Base-by-base conservation (phyloP, 257 asterid species). In the Fraxinus pennsylvanica region DNA sequence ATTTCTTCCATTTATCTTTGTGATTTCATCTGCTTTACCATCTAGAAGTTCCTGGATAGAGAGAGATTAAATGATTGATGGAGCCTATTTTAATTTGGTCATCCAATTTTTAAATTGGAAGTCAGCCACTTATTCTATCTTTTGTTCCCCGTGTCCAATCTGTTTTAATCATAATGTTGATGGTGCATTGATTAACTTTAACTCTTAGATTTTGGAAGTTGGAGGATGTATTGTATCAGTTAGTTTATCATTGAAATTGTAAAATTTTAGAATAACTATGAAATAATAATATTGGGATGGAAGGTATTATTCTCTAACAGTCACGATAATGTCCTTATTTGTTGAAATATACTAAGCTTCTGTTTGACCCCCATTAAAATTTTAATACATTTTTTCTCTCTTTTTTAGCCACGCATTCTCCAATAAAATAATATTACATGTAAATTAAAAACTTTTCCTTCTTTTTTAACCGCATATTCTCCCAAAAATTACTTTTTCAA, bases 1-100 rank as follows among this genome's bases (percentile, higher is more conserved):
- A 25, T 54, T 71, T 50, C 52, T 54, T 68, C 33, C 83, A 15
- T 76, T 39, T 19, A 54, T 29, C 68, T 59, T 74, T 43, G n/a
- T 68, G 35, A 43, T 72, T 80, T 41, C 50, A 41, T 41, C 14
- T 41, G 50, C 15, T 9, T 41, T 41, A 41, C 15, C 50, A 10
- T 41, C 50, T 41, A 10, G 4, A 41, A 41, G 50, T 41, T 41
- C 50, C 15, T 41, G 50, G 50, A 41, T 41, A 15, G 15, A 41
- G 50, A 41, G 50, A 41, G 15, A 10, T 41, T 41, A 41, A 9
- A 9, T 41, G 50, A 41, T 41, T 41, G 50, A 41, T 41, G 50
- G 50, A 3, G 12, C 15, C 15, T 41, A 10, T 41, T 9, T 41
- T 22, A 63, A 63, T 63, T 14, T 63, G 27, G 36, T 63, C 50